A percentile compares a stretch with the other conserved stretches of the same genome.
These are phyloP conservation scores for Eucalyptus leucophloia DNA, from an alignment of 345 rosid species.

Conservation along the genomic window DNA sequence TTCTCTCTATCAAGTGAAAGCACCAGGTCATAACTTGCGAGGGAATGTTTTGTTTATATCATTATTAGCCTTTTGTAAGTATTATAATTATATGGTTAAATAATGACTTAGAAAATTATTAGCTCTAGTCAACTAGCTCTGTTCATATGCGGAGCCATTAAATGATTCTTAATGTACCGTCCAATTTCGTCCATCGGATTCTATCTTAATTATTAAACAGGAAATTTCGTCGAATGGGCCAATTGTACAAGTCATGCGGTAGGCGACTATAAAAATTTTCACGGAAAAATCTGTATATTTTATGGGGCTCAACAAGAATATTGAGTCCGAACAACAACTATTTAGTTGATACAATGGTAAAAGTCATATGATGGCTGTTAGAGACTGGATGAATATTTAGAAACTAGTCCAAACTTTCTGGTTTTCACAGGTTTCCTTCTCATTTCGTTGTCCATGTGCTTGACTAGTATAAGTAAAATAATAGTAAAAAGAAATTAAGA, in stretches of 20 bases:
- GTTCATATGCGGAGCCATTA: background rate
- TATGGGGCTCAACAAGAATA: background rate
- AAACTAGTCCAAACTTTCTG: background rate
- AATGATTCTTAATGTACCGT: background rate
- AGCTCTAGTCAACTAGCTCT: background rate
- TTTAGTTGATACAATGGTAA: background rate
- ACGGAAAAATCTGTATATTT: background rate
- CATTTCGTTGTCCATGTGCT: background rate
- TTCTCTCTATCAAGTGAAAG: background rate
- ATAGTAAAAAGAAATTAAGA: background rate
- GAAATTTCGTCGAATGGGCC: background rate
- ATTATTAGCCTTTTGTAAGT: background rate
- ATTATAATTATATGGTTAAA: background rate
- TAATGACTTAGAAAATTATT: background rate
- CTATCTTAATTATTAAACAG: background rate
- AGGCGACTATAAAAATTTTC: background rate
- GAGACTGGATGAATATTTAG: background rate
- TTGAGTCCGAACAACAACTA: background rate
- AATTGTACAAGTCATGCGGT: background rate
- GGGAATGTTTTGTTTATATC: background rate
- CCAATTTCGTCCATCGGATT: background rate
- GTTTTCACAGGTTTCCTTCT: background rate
- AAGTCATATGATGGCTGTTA: background rate
- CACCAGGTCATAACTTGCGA: background rate
- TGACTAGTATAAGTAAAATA: background rate